Evolutionary conservation across 2,329 filamentous ascomycete species (phyloP).

Genomic region (Fusarium newnesense): DNA sequence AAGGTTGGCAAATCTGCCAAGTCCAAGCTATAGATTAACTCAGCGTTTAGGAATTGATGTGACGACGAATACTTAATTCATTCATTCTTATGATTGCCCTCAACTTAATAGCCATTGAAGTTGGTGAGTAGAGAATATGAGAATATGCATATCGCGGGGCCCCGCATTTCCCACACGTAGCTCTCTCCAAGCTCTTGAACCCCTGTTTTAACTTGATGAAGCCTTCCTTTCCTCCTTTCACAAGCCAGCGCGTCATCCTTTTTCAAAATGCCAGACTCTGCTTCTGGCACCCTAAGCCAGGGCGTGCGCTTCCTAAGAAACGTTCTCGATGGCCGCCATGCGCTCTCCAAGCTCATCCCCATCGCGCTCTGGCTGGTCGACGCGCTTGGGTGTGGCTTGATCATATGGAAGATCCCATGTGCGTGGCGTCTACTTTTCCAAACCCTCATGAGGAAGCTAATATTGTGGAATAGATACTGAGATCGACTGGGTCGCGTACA

Average conservation of each 20-base stretch:
- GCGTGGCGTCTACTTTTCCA: slow-evolving; percentile 49
- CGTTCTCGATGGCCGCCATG: slow-evolving; percentile 60
- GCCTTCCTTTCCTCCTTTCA: slow-evolving; percentile 21
- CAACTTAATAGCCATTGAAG: not conserved
- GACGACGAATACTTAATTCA: not conserved
- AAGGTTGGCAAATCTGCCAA: slow-evolving; percentile 58
- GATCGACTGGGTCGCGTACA: slow-evolving; percentile 97
- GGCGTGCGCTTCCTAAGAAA: slow-evolving; percentile 52
- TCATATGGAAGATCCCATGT: slow-evolving; percentile 89
- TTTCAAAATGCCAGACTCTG: slow-evolving; percentile 43
- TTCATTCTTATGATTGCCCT: not conserved
- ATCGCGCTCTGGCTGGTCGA: slow-evolving; percentile 76
- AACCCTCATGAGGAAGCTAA: slow-evolving; percentile 14
- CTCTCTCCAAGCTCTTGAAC: slow-evolving; percentile 29
- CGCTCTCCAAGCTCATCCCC: slow-evolving; percentile 61
- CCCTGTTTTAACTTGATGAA: slow-evolving; percentile 15
- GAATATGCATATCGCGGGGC: slow-evolving; percentile 44
- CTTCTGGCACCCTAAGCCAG: slow-evolving; percentile 40
- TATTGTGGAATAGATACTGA: slow-evolving; percentile 76
- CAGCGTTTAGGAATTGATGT: not conserved
- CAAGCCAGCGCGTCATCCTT: slow-evolving; percentile 8
- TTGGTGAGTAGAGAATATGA: not conserved
- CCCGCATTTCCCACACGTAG: slow-evolving; percentile 17
- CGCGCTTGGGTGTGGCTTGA: slow-evolving; percentile 73
- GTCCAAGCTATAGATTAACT: slow-evolving; percentile 43